Conservation (phyloP, 2,329 filamentous ascomycete genomes). For the Nigrospora osmanthi region DNA sequence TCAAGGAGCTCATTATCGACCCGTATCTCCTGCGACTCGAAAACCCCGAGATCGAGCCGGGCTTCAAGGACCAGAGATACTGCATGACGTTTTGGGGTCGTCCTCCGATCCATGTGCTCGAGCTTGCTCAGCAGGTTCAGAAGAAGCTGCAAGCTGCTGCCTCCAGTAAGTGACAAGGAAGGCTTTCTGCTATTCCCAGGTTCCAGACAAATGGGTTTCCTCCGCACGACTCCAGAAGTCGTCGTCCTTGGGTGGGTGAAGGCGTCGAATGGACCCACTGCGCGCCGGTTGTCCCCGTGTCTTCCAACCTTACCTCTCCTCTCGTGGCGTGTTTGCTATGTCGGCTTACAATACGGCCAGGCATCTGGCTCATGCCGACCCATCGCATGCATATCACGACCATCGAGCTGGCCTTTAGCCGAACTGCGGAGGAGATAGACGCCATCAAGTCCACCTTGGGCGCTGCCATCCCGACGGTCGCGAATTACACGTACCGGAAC, state of each 20-base stretch:
- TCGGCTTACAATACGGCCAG: conserved; percentile 29
- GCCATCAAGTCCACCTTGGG: conserved; percentile 51
- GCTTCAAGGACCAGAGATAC: conserved; percentile 67
- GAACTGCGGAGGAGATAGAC: conserved; percentile 61
- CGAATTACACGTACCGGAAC: conserved; percentile 58
- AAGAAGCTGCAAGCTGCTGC: conserved; percentile 52
- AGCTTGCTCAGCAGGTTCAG: conserved; percentile 64
- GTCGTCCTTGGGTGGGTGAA: no score
- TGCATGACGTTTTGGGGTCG: conserved; percentile 86
- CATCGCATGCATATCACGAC: conserved; percentile 76
- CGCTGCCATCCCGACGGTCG: conserved; percentile 49
- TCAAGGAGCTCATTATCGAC: conserved; percentile 67
- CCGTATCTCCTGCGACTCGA: conserved; percentile 65
- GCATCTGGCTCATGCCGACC: conserved; percentile 78
- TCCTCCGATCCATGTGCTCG: conserved; percentile 63
- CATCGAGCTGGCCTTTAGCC: conserved; percentile 77
- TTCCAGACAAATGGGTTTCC: no score
- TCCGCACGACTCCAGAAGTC: no score
- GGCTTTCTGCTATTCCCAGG: no score
- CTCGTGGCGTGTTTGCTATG: no score
- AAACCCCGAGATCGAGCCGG: conserved; percentile 53
- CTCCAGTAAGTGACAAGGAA: conserved; percentile 50
- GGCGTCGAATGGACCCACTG: no score
- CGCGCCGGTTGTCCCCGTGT: no score
- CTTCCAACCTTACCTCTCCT: no score